Base-by-base conservation (phyloP, 495 filamentous ascomycete species). In the Tuber borchii region DNA sequence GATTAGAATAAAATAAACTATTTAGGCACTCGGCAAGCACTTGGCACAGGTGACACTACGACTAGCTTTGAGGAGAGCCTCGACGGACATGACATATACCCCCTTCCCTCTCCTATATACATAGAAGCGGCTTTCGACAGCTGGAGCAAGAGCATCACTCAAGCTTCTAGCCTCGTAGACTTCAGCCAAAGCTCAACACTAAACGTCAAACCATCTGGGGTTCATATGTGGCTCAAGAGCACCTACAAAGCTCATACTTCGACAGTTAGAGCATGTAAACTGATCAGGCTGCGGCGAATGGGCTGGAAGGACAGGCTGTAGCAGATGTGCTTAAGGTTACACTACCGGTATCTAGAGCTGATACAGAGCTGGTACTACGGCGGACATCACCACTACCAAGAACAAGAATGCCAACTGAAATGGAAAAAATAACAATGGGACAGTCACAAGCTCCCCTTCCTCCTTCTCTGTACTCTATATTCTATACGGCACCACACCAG, bases 141-240 rank as follows among this genome's bases (percentile, higher is more conserved):
- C 45, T 16, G 6, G 17, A 5, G 45, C 31, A 70, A 86, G 88
- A 75, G 85, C 83, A 26, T 83, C 87, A 31, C 90, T 89, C 83
- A 86, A 69, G 84, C 86, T 45, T 85, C 84, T 19, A 87, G 90
- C 79, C 73, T 79, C 42, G 81, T 74, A 39, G 86, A 87, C 79
- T 91, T 90, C 85, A 86, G 86, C 77, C 90, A 90, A 4, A 89
- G 88, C 26, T 87, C 87, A 5, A 87, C 88, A 0, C 84, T 87
- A 45, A 87, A 87, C 72, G 89, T 90, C 76, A 83, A 83, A 84
- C 90, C 75, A 87, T 89, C 70, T 85, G 12, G 78, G 83, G 76
- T 88, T 90, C 81, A 88, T 90, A 78, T 90, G 89, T 83, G 86
- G 73, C 84, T 91, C 20, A 72, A 76, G 6, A 86, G 83, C 84